Evolutionary conservation across 441 rosid species (phyloP).

Genomic region (Adansonia grandidieri): DNA sequence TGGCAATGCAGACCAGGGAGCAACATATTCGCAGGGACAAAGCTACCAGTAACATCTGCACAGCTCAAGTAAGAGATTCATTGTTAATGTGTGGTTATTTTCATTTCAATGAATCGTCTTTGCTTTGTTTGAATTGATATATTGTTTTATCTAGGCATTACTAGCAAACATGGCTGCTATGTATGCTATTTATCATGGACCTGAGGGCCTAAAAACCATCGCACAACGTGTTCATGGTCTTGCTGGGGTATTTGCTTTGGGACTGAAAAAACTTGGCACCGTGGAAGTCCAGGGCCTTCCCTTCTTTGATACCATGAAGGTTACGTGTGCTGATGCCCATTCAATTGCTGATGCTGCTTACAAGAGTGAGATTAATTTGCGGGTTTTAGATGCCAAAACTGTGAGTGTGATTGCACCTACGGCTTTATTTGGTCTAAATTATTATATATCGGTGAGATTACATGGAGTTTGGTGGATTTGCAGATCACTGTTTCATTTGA

Average conservation of each 20-base stretch:
- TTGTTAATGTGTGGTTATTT: too few species aligned
- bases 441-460: conserved; percentile 25
- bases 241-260: conserved; percentile 78
- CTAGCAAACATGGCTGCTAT: conserved; percentile 99
- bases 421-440: conserved; percentile 12
- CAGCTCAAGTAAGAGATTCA: conserved; percentile 81
- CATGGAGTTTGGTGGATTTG: conserved; percentile 34
- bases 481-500: conserved; percentile 92
- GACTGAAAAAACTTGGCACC: conserved; percentile 84
- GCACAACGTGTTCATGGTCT: conserved; percentile 87
- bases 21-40: conserved; percentile 98
- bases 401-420: conserved; percentile 52
- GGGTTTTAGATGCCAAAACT: conserved; percentile 75
- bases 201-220: conserved; percentile 82
- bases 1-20: conserved; percentile 99
- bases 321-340: conserved; percentile 73
- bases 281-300: conserved; percentile 82
- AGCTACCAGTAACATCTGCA: conserved; percentile 99
- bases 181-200: conserved; percentile 98
- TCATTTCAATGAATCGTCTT: too few species aligned
- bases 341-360: conserved; percentile 78
- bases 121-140: conserved; percentile 29
- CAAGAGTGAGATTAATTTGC: conserved; percentile 74
- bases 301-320: conserved; percentile 83
- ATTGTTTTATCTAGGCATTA: conserved; percentile 51